Evolutionary conservation across 2,329 filamentous ascomycete genomes (phyloP), one percentile per base, ranked within the genome.

Genomic region (Trichoderma lentiforme): DNA sequence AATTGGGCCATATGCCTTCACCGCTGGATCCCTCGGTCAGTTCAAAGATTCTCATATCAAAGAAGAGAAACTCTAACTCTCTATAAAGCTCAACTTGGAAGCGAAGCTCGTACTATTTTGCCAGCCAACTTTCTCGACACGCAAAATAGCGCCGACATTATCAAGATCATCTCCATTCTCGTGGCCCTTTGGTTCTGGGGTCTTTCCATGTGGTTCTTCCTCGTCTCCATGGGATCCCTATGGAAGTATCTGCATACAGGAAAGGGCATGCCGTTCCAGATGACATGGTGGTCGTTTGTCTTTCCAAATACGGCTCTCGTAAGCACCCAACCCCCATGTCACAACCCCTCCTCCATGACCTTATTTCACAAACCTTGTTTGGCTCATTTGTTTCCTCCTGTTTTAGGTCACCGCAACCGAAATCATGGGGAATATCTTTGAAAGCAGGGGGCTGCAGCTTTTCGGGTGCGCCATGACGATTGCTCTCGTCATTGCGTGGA

Each of bases 241-340:
- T 92, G 87, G 86, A 91, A 90, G 34, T 90, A 91, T 65, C 84
- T 90, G 24, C 83, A 85, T 0, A 79, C 82, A 2, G 83, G 87
- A 12, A 86, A 86, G 47, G 87, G 85, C 72, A 89, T 94, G 83
- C 86, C 89, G 4, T 96, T 95, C 77, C 91, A 92, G 21, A 95
- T 96, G 92, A 93, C 91, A 1, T 97, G 93, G 90, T 96, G 91
- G 81, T 93, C 90, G 4, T 95, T 95, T 80, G 86, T 95, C 6
- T 95, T 95, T 77, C 92, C 93, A 2, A 94, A 95, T 76, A 95
- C 92, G 0, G 92, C 91, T 0, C 82, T 94, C 72, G 88, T 81
- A 77, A 65, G 79, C 47, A 53, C 32, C 12, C 32, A 15, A 9
- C 58, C 34, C 39, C 21, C 34, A 51, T 43, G 7, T 34, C 12